phyloP scores from a whole-genome alignment of 768 basidiomycete genomes.

The Gloeophyllum trabeum region DNA sequence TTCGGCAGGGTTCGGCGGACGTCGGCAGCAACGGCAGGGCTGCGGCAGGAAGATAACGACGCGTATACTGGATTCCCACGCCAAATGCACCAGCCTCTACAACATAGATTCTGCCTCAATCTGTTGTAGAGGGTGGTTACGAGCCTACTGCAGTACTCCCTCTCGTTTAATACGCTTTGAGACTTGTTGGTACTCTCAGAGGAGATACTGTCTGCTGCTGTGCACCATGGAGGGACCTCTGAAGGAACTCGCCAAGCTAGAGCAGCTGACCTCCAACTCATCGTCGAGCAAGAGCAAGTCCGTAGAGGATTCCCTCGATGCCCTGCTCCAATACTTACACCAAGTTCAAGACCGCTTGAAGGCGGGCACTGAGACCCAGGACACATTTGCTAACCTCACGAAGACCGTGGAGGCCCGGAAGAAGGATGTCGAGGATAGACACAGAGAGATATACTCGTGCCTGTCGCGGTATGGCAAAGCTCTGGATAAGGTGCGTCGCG shows the following conservation, averaged over 20 bases:
- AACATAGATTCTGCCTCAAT: no score
- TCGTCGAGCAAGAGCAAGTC: slow-evolving; percentile 40
- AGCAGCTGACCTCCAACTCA: slow-evolving; percentile 39
- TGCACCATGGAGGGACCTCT: slow-evolving; percentile 56
- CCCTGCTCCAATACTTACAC: slow-evolving; percentile 46
- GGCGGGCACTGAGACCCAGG: slow-evolving; percentile 34
- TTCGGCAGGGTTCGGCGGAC: no score
- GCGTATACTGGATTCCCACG: no score
- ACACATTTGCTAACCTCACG: slow-evolving; percentile 36
- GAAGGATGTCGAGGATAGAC: slow-evolving; percentile 78
- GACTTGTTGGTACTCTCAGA: no score
- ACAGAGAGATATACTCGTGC: slow-evolving; percentile 80
- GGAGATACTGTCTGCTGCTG: no score
- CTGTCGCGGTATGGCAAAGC: slow-evolving; percentile 74
- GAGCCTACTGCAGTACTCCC: no score
- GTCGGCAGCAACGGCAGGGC: no score
- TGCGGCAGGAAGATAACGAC: no score
- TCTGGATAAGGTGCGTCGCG: slow-evolving; percentile 70
- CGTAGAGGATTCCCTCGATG: slow-evolving; percentile 49
- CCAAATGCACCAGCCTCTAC: no score
- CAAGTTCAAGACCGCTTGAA: slow-evolving; percentile 43
- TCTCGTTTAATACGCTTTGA: no score
- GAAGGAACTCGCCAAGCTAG: slow-evolving; percentile 73
- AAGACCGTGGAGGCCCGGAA: slow-evolving; percentile 58
- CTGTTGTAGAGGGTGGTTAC: no score